Percentiles rank a stretch among this genome's conserved stretches.
Evolutionary conservation across 177 flowering plant species (phyloP).

Genomic region (Vitis hybrid): DNA sequence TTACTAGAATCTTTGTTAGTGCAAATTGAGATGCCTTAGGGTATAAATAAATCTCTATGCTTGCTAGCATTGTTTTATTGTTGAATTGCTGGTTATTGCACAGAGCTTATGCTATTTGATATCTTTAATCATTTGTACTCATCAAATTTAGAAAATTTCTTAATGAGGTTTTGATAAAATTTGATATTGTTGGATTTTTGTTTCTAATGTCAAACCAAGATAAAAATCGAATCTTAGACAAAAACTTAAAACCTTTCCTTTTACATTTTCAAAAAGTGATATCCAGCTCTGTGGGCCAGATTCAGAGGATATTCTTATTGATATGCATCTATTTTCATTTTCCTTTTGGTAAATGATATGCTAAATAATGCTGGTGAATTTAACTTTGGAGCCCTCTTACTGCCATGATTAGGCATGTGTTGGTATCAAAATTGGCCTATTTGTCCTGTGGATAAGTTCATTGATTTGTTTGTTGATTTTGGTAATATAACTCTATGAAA

Average conservation of each 20-base stretch:
- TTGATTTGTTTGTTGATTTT: neutral
- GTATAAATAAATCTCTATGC: neutral
- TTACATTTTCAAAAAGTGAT: neutral
- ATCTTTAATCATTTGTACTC: neutral
- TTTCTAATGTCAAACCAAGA: neutral
- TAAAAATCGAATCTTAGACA: neutral
- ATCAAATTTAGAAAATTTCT: neutral
- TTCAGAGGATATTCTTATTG: neutral
- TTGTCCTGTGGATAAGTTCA: neutral
- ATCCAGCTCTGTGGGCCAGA: neutral
- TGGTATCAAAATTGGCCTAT: neutral
- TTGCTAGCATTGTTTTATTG: neutral
- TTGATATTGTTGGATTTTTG: neutral
- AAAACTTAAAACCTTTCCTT: neutral
- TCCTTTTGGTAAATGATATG: too few relatives aligned
- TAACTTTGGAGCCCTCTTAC: neutral
- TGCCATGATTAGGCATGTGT: neutral
- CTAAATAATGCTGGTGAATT: neutral
- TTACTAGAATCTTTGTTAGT: too few relatives aligned
- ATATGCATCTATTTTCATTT: neutral
- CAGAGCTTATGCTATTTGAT: neutral
- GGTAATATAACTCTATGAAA: neutral
- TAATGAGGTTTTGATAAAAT: neutral
- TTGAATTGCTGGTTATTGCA: neutral
- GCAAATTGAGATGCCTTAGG: neutral